Evolutionary conservation across 2,329 filamentous ascomycete genomes (phyloP).

Genomic region (Pseudopithomyces chartarum): DNA sequence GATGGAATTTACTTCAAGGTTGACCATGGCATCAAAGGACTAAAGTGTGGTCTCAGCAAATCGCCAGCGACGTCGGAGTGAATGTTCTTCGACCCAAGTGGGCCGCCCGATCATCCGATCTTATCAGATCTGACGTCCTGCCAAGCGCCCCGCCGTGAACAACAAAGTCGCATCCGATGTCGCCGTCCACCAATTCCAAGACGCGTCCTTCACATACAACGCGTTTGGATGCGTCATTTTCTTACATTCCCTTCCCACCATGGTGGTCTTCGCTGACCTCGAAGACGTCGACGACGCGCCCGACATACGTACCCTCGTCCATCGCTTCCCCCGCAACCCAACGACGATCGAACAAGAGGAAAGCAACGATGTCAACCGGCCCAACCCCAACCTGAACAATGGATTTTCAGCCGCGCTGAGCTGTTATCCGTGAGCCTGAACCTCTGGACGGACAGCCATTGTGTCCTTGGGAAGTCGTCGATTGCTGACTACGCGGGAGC

Average conservation of each 20-base stretch:
- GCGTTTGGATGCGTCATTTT: conserved; percentile 35
- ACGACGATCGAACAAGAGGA: conserved; percentile 8
- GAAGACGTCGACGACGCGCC: conserved; percentile 40
- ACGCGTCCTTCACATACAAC: conserved; percentile 12
- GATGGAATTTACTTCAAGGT: too few relatives aligned
- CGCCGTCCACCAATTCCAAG: background rate
- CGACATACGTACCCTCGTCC: conserved; percentile 33
- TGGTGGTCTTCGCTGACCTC: conserved; percentile 53
- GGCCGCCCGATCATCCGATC: background rate
- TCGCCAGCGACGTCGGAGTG: background rate
- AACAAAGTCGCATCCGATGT: conserved; percentile 5
- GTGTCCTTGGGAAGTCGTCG: conserved; percentile 28
- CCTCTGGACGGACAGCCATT: conserved; percentile 37
- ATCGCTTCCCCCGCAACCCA: conserved; percentile 23
- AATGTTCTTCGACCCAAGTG: background rate
- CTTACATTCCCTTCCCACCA: conserved; percentile 36
- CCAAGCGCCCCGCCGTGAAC: conserved; percentile 11
- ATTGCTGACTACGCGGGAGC: conserved; percentile 34
- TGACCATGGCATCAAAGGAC: too few relatives aligned
- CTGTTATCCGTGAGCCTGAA: conserved; percentile 69
- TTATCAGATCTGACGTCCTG: conserved; percentile 4
- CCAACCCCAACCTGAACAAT: conserved; percentile 59
- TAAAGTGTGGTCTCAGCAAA: too few relatives aligned
- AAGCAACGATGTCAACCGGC: conserved; percentile 27
- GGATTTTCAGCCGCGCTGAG: conserved; percentile 66